Percentiles rank a stretch among this genome's conserved stretches.
phyloP scores from a whole-genome alignment of 1,139 yeast genomes.

The Geotrichum restrictum region DNA sequence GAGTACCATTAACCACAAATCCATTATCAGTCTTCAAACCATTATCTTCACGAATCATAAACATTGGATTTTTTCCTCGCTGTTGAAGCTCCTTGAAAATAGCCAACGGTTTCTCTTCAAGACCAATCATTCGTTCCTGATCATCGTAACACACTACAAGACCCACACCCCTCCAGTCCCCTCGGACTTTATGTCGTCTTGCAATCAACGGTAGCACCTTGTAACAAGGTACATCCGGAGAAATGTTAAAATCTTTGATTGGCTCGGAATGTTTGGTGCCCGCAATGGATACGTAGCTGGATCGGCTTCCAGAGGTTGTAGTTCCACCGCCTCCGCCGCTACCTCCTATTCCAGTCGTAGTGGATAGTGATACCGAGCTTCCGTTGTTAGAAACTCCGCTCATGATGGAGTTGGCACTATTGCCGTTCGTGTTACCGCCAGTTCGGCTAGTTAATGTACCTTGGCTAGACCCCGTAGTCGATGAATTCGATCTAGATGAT shows the following conservation, averaged over 20 bases:
- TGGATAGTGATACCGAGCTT: background rate
- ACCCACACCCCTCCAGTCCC: constrained; percentile 87
- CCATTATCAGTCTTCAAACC: constrained; percentile 35
- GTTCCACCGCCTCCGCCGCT: background rate
- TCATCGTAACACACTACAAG: constrained; percentile 88
- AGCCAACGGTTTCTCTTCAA: constrained; percentile 83
- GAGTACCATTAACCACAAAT: constrained; percentile 36
- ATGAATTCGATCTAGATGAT: constrained; percentile 3
- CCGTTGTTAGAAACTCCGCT: constrained; percentile 8
- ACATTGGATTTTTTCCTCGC: constrained; percentile 84
- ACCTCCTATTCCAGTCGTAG: background rate
- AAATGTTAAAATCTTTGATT: constrained; percentile 20
- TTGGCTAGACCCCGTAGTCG: background rate
- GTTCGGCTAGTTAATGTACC: background rate
- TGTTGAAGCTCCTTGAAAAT: constrained; percentile 87
- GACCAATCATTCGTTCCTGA: constrained; percentile 75
- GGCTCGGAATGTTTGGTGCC: constrained; percentile 16
- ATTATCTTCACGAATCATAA: constrained; percentile 84
- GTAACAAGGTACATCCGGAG: constrained; percentile 76
- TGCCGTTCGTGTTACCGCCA: constrained; percentile 1
- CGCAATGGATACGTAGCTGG: constrained; percentile 1
- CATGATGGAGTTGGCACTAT: background rate
- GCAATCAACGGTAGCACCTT: constrained; percentile 86
- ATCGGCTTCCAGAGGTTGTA: constrained; percentile 2
- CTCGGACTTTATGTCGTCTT: constrained; percentile 75